Conservation (phyloP, 805 yeast species). For the Cyberlindnera veronae region DNA sequence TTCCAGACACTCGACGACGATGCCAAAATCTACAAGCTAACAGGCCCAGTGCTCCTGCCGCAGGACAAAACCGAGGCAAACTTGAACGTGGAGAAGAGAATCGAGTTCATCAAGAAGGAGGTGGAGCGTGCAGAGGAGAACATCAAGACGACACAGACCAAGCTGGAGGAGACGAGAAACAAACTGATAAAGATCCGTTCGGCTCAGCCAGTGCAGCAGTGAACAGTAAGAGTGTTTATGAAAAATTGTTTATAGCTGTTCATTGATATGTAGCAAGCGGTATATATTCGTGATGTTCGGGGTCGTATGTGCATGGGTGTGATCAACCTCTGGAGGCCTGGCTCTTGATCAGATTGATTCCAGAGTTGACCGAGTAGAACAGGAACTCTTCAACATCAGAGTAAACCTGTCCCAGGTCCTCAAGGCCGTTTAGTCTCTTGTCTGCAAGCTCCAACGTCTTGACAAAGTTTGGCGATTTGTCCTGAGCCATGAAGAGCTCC, state of each 20-base stretch:
- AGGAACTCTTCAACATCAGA: constrained; percentile 73
- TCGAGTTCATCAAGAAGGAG: constrained; percentile 82
- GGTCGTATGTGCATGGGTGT: neutral
- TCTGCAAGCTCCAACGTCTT: constrained; percentile 66
- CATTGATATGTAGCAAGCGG: neutral
- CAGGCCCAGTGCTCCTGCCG: constrained; percentile 90
- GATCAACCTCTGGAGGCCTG: constrained; percentile 59
- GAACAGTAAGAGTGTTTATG: neutral
- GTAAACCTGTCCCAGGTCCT: constrained; percentile 56
- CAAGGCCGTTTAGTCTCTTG: constrained; percentile 51
- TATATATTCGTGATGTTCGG: neutral
- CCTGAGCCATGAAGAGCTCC: constrained; percentile 80
- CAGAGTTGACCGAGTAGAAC: constrained; percentile 56
- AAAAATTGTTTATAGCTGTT: neutral
- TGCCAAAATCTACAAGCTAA: constrained; percentile 79
- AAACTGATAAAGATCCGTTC: constrained; percentile 47
- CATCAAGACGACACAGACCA: constrained; percentile 52
- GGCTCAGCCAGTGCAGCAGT: constrained; percentile 5
- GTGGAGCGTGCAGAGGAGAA: constrained; percentile 72
- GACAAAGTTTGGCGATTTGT: constrained; percentile 49
- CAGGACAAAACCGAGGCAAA: constrained; percentile 84
- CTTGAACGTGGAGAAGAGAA: constrained; percentile 79
- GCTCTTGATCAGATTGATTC: constrained; percentile 62
- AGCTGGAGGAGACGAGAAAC: constrained; percentile 57
- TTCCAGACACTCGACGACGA: constrained; percentile 62